Conservation (phyloP, 176 grass and related monocot genomes). For the Microstegium vimineum region DNA sequence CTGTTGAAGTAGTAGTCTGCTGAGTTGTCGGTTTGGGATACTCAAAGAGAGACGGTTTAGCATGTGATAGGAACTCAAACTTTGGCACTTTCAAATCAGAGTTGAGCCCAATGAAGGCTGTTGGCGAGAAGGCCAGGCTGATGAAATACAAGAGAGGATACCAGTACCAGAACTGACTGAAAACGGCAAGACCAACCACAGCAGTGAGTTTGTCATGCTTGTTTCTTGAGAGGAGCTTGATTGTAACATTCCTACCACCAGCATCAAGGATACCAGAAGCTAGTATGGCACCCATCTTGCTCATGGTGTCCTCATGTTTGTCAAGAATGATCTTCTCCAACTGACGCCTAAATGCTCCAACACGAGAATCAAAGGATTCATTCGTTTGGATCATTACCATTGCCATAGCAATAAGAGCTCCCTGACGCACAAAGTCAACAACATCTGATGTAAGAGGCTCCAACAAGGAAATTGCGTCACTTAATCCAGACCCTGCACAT, state of each 20-base stretch:
- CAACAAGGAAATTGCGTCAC: constrained; percentile 96
- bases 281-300: constrained; percentile 98
- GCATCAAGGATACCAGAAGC: constrained; percentile 98
- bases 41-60: constrained; percentile 85
- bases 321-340: constrained; percentile 99
- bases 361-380: constrained; percentile 86
- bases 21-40: constrained; percentile 81
- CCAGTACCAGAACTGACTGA: constrained; percentile 99
- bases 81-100: constrained; percentile 91
- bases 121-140: constrained; percentile 88
- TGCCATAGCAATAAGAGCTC: constrained; percentile 97
- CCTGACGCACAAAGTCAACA: constrained; percentile 96
- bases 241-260: constrained; percentile 97
- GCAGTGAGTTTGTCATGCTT: constrained; percentile 97
- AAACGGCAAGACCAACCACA: constrained; percentile 86
- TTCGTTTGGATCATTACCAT: constrained; percentile 99
- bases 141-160: constrained; percentile 96
- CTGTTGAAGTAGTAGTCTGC: constrained; percentile 67
- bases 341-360: constrained; percentile 93
- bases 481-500: constrained; percentile 88
- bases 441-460: constrained; percentile 99
- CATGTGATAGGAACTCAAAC: constrained; percentile 94
- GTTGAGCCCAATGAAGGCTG: constrained; percentile 91
- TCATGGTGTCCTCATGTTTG: constrained; percentile 99
- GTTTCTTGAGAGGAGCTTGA: constrained; percentile 84